Evolutionary conservation across 75 land plant genomes (phyloP).

Genomic region (Pinus tabuliformis): DNA sequence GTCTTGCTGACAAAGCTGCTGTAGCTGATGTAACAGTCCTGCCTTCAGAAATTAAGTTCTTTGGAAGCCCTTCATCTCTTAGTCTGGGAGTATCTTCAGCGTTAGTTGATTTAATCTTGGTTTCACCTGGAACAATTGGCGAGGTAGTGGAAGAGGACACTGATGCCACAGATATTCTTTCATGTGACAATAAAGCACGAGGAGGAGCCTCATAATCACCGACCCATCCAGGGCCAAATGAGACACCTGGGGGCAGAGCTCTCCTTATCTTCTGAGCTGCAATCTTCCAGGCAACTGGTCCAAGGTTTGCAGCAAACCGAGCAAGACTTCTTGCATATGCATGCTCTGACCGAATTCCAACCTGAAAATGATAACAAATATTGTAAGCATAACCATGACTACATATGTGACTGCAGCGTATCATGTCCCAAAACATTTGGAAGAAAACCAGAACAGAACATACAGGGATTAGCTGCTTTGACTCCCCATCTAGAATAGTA

Average conservation of each 20-base stretch:
- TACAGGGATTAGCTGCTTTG: conserved; percentile 72
- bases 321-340: conserved; percentile 65
- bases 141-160: not conserved
- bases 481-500: conserved; percentile 52
- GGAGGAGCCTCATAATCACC: conserved; percentile 77
- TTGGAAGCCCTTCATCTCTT: conserved; percentile 6
- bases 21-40: conserved; percentile 9
- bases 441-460: conserved; percentile 6
- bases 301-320: conserved; percentile 41
- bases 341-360: conserved; percentile 37
- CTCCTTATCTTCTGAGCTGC: conserved; percentile 45
- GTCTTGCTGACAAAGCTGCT: not conserved
- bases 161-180: conserved; percentile 8
- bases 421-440: not conserved
- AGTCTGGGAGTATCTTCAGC: not conserved
- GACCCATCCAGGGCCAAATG: conserved; percentile 73
- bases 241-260: conserved; percentile 35
- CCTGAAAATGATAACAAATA: conserved; percentile 33
- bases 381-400: not conserved
- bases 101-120: conserved; percentile 3
- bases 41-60: not conserved
- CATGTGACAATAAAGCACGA: conserved; percentile 24
- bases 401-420: not conserved
- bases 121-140: not conserved
- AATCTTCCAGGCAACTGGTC: conserved; percentile 50